phyloP scores from a whole-genome alignment of 176 grass and related monocot species.

The Elymus sibiricus region DNA sequence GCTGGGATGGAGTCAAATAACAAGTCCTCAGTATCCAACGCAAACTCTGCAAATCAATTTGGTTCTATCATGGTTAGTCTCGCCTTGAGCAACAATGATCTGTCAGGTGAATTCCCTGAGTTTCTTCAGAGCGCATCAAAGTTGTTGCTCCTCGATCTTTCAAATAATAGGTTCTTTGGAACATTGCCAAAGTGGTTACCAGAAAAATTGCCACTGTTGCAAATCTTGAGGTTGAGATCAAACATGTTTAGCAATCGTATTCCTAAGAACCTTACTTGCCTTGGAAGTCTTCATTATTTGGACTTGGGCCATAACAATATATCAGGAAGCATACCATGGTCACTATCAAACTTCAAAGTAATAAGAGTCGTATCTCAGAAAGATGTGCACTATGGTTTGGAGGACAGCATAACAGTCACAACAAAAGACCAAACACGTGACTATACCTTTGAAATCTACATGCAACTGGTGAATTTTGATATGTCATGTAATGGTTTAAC shows the following conservation, averaged over 20 bases:
- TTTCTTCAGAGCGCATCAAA: background rate
- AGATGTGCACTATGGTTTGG: background rate
- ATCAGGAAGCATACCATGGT: constrained; percentile 23
- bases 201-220: background rate
- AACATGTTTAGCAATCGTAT: background rate
- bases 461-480: background rate
- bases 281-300: background rate
- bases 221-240: background rate
- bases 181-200: background rate
- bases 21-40: too few species aligned
- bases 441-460: background rate
- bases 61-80: background rate
- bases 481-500: background rate
- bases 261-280: background rate
- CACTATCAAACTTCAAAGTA: background rate
- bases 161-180: background rate
- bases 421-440: background rate
- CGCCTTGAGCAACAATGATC: background rate
- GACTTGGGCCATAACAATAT: constrained; percentile 7
- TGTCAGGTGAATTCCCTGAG: background rate
- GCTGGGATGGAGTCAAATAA: background rate
- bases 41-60: background rate
- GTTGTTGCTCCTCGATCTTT: background rate
- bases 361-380: background rate
- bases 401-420: background rate